Conservation (phyloP, 768 basidiomycete species). For the Hemileccinum rubropunctum region DNA sequence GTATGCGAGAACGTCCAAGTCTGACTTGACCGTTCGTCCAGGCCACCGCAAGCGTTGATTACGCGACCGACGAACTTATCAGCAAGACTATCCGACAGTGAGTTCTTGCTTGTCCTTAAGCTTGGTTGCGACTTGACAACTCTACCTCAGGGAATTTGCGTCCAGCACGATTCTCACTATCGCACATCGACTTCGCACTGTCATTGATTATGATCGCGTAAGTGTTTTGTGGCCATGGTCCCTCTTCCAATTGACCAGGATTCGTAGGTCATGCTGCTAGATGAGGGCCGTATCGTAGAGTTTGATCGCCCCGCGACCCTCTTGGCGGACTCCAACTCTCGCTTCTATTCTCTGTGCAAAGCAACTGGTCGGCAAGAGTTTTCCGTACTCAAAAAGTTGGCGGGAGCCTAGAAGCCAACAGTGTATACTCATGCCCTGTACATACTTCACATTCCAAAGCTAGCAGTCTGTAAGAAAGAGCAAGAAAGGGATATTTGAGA, state of each 20-base stretch:
- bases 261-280: slow-evolving; percentile 68
- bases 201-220: slow-evolving; percentile 83
- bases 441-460: slow-evolving; percentile 2
- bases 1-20: slow-evolving; percentile 2
- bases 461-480: not conserved
- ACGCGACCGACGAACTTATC: slow-evolving; percentile 87
- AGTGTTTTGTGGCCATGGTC: slow-evolving; percentile 24
- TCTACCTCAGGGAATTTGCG: slow-evolving; percentile 59
- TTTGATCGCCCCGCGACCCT: slow-evolving; percentile 65
- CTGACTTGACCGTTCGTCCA: slow-evolving; percentile 19
- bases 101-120: slow-evolving; percentile 21
- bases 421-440: slow-evolving; percentile 1
- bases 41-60: slow-evolving; percentile 79
- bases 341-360: slow-evolving; percentile 67
- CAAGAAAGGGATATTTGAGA: not conserved
- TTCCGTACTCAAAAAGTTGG: slow-evolving; percentile 64
- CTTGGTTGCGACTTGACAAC: not conserved
- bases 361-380: slow-evolving; percentile 75
- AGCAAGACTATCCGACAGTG: slow-evolving; percentile 78
- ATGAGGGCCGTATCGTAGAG: slow-evolving; percentile 75
- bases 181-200: slow-evolving; percentile 74
- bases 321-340: slow-evolving; percentile 54
- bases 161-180: slow-evolving; percentile 82
- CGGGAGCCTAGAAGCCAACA: slow-evolving; percentile 31
- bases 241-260: slow-evolving; percentile 5